Conservation (phyloP, 2,329 filamentous ascomycete species). For the Penicillium brevicompactum region DNA sequence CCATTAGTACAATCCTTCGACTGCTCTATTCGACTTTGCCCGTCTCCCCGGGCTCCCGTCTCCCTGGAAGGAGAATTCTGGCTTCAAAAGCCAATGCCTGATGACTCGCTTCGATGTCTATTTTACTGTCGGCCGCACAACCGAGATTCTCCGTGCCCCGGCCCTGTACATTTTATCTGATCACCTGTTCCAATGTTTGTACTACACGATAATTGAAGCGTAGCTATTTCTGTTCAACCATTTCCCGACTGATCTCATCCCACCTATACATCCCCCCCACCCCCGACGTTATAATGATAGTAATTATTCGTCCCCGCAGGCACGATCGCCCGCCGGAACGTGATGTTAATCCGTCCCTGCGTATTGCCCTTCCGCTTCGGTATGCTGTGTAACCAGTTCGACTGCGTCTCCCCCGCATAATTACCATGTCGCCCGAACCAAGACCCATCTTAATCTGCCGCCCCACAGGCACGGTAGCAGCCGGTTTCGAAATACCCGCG, state of each 20-base stretch:
- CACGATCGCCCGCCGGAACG: constrained; percentile 71
- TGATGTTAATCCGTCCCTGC: constrained; percentile 73
- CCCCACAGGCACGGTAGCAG: constrained; percentile 14
- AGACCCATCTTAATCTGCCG: constrained; percentile 56
- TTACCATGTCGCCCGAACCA: constrained; percentile 72
- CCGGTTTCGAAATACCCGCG: not conserved
- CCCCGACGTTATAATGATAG: constrained; percentile 80
- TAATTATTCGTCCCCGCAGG: constrained; percentile 78
- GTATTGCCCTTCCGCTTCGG: constrained; percentile 72
- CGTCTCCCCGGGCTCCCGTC: not conserved
- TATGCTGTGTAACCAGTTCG: constrained; percentile 75
- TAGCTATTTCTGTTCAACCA: constrained; percentile 15
- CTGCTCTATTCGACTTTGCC: not conserved
- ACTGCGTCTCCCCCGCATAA: constrained; percentile 76
- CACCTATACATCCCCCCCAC: constrained; percentile 68
- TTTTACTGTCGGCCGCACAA: constrained; percentile 12
- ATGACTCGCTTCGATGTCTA: constrained; percentile 25
- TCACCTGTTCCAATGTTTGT: not conserved
- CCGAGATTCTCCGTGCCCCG: constrained; percentile 19
- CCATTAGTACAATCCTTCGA: not conserved
- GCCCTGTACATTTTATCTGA: constrained; percentile 10
- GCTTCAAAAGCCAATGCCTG: constrained; percentile 18
- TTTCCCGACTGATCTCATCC: constrained; percentile 51
- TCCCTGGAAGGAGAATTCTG: constrained; percentile 3
- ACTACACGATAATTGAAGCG: not conserved